phyloP scores from a whole-genome alignment of 495 filamentous ascomycete genomes.

The Neurospora sp. region DNA sequence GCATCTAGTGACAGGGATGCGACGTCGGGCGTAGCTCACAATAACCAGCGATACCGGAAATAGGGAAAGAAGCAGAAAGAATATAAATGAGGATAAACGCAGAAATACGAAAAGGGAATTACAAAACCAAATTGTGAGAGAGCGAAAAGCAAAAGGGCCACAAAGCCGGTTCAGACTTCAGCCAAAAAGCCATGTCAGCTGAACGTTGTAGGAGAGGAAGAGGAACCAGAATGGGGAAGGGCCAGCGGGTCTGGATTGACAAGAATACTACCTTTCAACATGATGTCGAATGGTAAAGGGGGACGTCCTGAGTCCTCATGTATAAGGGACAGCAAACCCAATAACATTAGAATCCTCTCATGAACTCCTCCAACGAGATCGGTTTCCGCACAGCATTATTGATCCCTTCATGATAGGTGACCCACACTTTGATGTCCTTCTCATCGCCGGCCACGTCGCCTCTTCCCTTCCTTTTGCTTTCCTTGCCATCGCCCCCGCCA shows the following conservation, averaged over 20 bases:
- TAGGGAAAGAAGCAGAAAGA: background rate
- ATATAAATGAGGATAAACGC: background rate
- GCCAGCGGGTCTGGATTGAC: background rate
- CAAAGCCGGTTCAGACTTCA: background rate
- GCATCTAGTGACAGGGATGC: background rate
- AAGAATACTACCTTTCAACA: background rate
- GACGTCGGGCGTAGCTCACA: background rate
- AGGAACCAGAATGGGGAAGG: background rate
- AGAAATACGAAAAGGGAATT: background rate
- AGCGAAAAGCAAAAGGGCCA: background rate
- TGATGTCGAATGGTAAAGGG: background rate
- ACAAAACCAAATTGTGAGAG: background rate
- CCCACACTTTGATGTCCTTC: slow-evolving; percentile 63
- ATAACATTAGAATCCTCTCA: slow-evolving; percentile 47
- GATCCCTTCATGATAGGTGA: slow-evolving; percentile 91
- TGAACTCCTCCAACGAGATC: slow-evolving; percentile 73
- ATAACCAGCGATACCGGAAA: background rate
- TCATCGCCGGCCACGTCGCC: slow-evolving; percentile 26
- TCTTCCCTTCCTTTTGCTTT: slow-evolving; percentile 19
- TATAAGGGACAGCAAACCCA: background rate
- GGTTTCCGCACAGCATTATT: slow-evolving; percentile 95
- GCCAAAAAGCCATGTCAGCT: background rate
- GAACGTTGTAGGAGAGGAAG: background rate
- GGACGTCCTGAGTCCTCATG: background rate
- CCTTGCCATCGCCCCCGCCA: slow-evolving; percentile 8